These are phyloP conservation scores for Malus fusca DNA, from an alignment of 306 rosid genomes.

Conservation along the genomic window DNA sequence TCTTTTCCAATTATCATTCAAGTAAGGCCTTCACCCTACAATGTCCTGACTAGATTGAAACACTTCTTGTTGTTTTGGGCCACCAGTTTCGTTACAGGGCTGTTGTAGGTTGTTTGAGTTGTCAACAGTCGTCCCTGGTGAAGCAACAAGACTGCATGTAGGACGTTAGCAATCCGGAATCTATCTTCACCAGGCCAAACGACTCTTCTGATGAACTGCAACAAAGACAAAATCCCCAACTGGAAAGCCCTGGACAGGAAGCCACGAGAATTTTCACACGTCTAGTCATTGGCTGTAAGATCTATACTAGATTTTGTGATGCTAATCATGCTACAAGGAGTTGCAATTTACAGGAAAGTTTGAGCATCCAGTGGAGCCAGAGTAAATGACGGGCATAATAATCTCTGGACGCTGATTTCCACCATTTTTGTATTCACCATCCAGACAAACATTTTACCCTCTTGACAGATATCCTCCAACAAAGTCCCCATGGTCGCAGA, in stretches of 20 bases:
- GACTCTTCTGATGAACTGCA: not conserved
- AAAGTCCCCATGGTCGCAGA: not conserved
- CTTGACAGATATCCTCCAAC: not conserved
- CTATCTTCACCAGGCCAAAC: not conserved
- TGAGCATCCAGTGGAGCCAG: slow-evolving; percentile 3
- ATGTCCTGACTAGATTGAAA: not conserved
- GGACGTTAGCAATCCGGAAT: not conserved
- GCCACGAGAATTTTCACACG: too few species aligned
- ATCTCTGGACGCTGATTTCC: not conserved
- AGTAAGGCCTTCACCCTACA: not conserved
- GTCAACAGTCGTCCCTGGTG: not conserved
- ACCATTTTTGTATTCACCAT: not conserved
- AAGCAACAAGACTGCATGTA: not conserved
- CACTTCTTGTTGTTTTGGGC: not conserved
- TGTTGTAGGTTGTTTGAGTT: not conserved
- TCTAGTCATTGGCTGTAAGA: not conserved
- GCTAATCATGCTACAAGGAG: not conserved
- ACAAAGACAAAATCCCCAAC: not conserved
- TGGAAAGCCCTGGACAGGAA: not conserved
- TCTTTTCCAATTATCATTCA: not conserved
- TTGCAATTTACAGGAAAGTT: not conserved
- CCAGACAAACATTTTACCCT: not conserved
- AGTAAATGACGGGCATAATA: not conserved
- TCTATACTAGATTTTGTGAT: not conserved
- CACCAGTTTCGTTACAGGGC: not conserved